phyloP scores from a whole-genome alignment of 176 grass and related monocot species.

The Aegilops longissima region DNA sequence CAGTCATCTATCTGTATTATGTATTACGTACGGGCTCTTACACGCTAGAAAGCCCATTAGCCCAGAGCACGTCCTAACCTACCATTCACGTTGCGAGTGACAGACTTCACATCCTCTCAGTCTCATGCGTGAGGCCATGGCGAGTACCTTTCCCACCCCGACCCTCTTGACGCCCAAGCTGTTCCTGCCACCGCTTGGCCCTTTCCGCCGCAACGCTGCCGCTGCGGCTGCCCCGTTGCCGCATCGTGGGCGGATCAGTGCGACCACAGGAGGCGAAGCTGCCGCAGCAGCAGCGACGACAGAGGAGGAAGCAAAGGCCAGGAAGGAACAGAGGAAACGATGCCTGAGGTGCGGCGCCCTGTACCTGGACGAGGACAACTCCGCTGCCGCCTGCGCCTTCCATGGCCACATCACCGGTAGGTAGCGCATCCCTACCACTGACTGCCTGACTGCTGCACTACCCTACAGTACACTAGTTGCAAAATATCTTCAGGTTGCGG shows the following conservation, averaged over 20 bases:
- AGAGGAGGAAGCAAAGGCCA: background rate
- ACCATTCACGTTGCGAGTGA: background rate
- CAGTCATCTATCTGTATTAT: background rate
- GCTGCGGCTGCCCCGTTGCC: background rate
- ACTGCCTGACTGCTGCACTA: no score
- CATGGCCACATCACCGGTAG: slow-evolving; percentile 77
- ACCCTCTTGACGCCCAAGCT: background rate
- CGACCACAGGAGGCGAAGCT: background rate
- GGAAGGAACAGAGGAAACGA: slow-evolving; percentile 21
- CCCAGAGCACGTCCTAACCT: background rate
- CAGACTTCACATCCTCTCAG: background rate
- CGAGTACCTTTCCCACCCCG: background rate
- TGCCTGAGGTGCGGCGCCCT: slow-evolving; percentile 64
- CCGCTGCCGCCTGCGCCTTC: slow-evolving; percentile 57
- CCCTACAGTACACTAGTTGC: no score
- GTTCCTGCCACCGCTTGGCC: background rate
- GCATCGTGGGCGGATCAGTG: background rate
- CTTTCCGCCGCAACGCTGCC: no score
- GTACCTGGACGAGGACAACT: slow-evolving; percentile 67
- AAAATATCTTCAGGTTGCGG: slow-evolving; percentile 5
- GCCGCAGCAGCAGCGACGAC: background rate
- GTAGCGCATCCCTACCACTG: background rate
- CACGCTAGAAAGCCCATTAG: background rate
- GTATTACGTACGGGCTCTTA: background rate
- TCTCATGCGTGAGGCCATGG: background rate